Base-by-base conservation (phyloP, 2,329 filamentous ascomycete species). In the Diaporthe sp. region DNA sequence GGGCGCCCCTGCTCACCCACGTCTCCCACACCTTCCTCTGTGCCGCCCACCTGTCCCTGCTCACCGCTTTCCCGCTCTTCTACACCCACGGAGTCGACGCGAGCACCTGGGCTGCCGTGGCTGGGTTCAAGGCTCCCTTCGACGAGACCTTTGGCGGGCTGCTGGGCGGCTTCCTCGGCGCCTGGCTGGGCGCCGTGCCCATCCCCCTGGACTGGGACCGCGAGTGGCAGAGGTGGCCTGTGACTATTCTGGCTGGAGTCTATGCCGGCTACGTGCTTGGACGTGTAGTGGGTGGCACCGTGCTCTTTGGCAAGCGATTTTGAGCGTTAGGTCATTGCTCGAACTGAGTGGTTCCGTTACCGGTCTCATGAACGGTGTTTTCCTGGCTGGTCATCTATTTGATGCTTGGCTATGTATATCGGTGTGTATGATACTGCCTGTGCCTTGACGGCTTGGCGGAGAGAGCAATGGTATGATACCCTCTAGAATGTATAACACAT, bases 171-270 rank as follows among this genome's bases (percentile, higher is more conserved):
- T 86, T 93, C 35, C 80, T 96, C 1, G 97, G 97, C 8, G 95
- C 95, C 54, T 98, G 97, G 97, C 85, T 98, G 55, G 97, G 97
- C 4, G 97, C 97, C 10, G 91, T 98, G 71, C 97, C 97, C 0
- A 98, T 99, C 79, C 97, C 97, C 2, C 86, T 99, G 78, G 97
- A 99, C 83, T 98, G 96, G 96, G 97, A 99, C 83, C 92, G 97
- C n/a, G 95, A 97, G 79, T 99, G 97, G 97, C 97, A 99, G 89
- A 94, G 93, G 83, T 99, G 96, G 94, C 97, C 97, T 0, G 93
- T 98, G 64, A 99, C 97, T 0, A 94, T 99, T 74, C 85, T 98
- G 6, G 92, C 90, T 2, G 97, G 97, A 3, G 88, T 94, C 25
- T 98, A 97, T 83, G 84, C 91, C 8, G 97, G 97, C 1, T 95